These are phyloP conservation scores for Patellifolia procumbens DNA, from an alignment of 179 eudicot genomes.

Conservation along the genomic window DNA sequence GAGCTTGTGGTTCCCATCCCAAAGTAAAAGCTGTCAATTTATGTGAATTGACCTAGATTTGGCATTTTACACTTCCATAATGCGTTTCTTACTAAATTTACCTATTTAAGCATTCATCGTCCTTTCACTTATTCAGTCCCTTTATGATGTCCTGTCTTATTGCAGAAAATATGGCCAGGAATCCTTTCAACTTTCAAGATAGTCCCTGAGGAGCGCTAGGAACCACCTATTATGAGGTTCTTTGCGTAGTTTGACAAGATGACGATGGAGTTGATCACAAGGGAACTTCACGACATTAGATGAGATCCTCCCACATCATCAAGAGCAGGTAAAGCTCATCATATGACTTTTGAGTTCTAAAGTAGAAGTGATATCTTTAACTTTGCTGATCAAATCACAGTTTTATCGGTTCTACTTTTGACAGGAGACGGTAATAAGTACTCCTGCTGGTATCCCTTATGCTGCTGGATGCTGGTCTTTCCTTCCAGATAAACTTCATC, in stretches of 20 bases:
- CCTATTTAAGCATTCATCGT: background rate
- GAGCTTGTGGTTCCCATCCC: background rate
- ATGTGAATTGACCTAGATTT: background rate
- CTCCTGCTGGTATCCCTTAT: background rate
- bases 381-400: background rate
- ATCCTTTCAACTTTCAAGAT: background rate
- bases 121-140: background rate
- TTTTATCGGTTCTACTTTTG: background rate
- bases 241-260: background rate
- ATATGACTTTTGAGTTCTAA: background rate
- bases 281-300: background rate
- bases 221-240: background rate
- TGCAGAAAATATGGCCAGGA: background rate
- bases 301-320: background rate
- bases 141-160: background rate
- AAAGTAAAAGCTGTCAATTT: background rate
- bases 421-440: background rate
- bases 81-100: background rate
- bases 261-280: background rate
- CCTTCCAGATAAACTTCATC: background rate
- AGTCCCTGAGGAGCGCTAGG: background rate
- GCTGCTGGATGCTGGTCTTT: background rate
- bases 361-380: background rate
- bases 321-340: constrained; percentile 9
- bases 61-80: background rate